Conservation (phyloP, 2,329 filamentous ascomycete genomes). For the Hypoxylon sp. region DNA sequence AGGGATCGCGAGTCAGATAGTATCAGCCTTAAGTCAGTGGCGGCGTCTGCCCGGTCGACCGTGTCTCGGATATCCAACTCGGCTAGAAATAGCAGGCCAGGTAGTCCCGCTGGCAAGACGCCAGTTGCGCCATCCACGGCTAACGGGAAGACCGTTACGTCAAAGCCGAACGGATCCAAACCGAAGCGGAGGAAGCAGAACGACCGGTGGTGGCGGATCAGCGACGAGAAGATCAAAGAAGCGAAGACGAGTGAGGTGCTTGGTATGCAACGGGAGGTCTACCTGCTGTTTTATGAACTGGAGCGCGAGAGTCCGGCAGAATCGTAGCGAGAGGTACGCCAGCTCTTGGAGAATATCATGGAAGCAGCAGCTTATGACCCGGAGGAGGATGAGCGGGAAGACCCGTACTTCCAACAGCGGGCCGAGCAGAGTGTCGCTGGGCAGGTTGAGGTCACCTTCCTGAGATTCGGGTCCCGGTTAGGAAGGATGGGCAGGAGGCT, state of each 20-base stretch:
- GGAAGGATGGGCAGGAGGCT: neutral
- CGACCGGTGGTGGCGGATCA: constrained; percentile 97
- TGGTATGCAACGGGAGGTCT: constrained; percentile 95
- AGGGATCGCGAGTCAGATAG: constrained; percentile 62
- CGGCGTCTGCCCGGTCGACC: constrained; percentile 67
- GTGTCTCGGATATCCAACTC: constrained; percentile 62
- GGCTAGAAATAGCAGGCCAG: constrained; percentile 50
- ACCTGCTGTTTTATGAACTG: constrained; percentile 94
- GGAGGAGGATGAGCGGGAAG: constrained; percentile 21
- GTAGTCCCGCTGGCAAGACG: constrained; percentile 46
- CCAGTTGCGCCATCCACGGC: constrained; percentile 43
- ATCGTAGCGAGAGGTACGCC: constrained; percentile 37
- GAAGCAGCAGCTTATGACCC: constrained; percentile 31
- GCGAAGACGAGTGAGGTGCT: constrained; percentile 92
- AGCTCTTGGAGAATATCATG: constrained; percentile 33
- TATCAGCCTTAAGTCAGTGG: constrained; percentile 67
- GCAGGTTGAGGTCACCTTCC: constrained; percentile 20
- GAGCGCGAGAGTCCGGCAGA: constrained; percentile 62
- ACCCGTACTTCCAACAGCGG: constrained; percentile 15
- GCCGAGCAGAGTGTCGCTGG: constrained; percentile 21
- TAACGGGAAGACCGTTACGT: constrained; percentile 36
- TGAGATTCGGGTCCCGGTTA: neutral
- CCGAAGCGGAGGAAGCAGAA: constrained; percentile 68
- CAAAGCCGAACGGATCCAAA: constrained; percentile 40
- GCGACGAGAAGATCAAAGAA: constrained; percentile 96